These are phyloP conservation scores for Paramecium biaurelia DNA, from an alignment of 73 alveolate genomes.

Conservation along the genomic window DNA sequence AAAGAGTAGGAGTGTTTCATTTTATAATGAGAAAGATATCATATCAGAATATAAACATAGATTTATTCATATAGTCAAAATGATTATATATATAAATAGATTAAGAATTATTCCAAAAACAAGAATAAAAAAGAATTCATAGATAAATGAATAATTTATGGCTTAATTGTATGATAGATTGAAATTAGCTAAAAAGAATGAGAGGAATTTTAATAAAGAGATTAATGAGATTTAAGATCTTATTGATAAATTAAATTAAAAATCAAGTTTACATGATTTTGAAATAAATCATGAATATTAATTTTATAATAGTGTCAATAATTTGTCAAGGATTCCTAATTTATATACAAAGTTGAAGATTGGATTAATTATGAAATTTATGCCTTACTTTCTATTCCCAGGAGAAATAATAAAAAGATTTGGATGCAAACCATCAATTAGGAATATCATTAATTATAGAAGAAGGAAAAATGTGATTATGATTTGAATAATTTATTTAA, in stretches of 20 bases:
- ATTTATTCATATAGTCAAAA: background rate
- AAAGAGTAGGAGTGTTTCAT: background rate
- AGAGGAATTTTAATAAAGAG: background rate
- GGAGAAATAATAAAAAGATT: conserved; percentile 22
- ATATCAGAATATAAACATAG: background rate
- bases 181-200: background rate
- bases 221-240: background rate
- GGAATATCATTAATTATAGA: conserved; percentile 29
- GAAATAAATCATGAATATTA: background rate
- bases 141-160: background rate
- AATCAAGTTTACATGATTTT: background rate
- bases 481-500: conserved; percentile 1
- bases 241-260: background rate
- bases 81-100: background rate
- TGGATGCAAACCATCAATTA: conserved; percentile 6
- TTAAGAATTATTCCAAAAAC: background rate
- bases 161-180: background rate
- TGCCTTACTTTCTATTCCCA: conserved; percentile 14
- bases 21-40: background rate
- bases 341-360: background rate
- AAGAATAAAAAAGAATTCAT: background rate
- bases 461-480: conserved; percentile 41
- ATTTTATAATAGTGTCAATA: background rate
- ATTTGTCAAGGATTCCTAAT: background rate
- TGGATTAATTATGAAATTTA: conserved; percentile 14